Conservation (phyloP, 2,329 filamentous ascomycete species). For the Monosporascus ibericus region DNA sequence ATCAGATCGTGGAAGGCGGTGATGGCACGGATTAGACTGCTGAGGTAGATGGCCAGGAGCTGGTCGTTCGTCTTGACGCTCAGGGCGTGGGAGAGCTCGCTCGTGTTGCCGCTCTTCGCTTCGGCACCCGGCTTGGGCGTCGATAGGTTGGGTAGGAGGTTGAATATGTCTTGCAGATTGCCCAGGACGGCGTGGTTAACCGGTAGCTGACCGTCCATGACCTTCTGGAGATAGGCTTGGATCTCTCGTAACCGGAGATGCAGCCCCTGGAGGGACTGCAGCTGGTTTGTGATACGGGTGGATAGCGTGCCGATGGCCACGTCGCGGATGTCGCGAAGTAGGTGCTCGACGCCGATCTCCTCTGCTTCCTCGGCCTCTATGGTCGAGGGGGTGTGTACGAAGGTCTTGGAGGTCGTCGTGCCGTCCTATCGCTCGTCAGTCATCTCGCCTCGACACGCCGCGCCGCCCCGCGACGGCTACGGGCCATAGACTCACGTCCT, state of each 20-base stretch:
- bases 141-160: conserved; percentile 90
- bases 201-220: conserved; percentile 84
- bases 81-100: conserved; percentile 92
- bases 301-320: conserved; percentile 95
- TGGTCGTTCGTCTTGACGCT: conserved; percentile 99
- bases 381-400: conserved; percentile 95
- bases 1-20: conserved; percentile 99
- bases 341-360: conserved; percentile 96
- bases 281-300: conserved; percentile 93
- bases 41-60: conserved; percentile 96
- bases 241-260: conserved; percentile 94
- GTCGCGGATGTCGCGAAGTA: conserved; percentile 95
- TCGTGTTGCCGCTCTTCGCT: conserved; percentile 50
- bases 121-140: conserved; percentile 65
- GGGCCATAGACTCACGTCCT: conserved; percentile 64
- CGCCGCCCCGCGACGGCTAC: no score
- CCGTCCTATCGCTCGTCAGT: conserved; percentile 61
- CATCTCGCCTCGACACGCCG: no score
- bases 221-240: conserved; percentile 90
- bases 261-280: conserved; percentile 93
- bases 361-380: conserved; percentile 99
- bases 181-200: conserved; percentile 97
- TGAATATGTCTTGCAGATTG: conserved; percentile 99
- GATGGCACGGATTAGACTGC: conserved; percentile 92
- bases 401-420: conserved; percentile 93